Evolutionary conservation across 2,329 filamentous ascomycete species (phyloP), one percentile per base, ranked within the genome.

Genomic region (Pleomassaria siparia): DNA sequence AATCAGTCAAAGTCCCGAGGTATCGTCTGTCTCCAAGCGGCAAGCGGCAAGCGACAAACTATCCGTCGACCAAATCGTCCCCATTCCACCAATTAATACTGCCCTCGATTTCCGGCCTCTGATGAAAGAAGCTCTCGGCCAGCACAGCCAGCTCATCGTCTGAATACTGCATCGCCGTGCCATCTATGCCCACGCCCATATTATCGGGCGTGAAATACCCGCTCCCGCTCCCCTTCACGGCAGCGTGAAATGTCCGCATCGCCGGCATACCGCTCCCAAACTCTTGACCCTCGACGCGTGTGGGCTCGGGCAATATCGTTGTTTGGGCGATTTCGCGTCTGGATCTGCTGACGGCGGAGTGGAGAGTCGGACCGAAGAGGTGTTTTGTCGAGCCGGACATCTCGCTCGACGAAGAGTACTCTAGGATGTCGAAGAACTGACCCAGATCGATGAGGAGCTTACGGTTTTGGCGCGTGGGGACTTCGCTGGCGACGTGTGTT

Each of bases 71-170:
- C 13, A 37, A 20, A 13, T 22, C 35, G 4, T 13, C 18, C 5
- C 35, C 32, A 24, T 37, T 37, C 35, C 35, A 37, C 35, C 35
- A 37, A n/a, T 37, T 37, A n/a, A 24, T 20, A 22, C n/a, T n/a
- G 5, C 35, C 35, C 11, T 37, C 35, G 6, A 37, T 24, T 20
- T 22, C 35, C 4, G 18, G 18, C 6, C 35, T 18, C 13, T 37
- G 35, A 13, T 37, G 35, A 20, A 37, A 37, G n/a, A 37, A 37
- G n/a, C 35, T 37, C 35, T 37, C 35, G 13, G 35, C 35, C 10
- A 37, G 12, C 4, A 37, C 35, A 6, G 35, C 35, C 18, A 37
- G 20, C 20, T 37, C 35, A 22, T 37, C 35, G n/a, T 37, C 35
- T 8, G 35, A 37, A 24, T 37, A 37, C 9, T 11, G 35, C 18